These are phyloP conservation scores for Noccaea bulbosa DNA, from an alignment of 345 rosid genomes.

Conservation along the genomic window DNA sequence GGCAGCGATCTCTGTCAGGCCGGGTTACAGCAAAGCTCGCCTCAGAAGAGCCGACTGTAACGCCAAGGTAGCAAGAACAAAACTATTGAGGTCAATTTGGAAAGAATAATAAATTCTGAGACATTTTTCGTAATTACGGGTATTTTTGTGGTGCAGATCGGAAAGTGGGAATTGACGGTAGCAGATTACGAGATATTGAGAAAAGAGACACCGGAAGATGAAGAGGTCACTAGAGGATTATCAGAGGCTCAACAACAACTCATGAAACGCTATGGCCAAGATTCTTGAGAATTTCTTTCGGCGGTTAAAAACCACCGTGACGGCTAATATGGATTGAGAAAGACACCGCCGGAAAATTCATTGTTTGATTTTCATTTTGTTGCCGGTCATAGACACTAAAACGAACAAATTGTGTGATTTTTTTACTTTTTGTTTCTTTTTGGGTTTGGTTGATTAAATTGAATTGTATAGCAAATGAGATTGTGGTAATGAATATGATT, in stretches of 20 bases:
- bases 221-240: constrained; percentile 58
- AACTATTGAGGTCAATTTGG: neutral
- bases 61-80: constrained; percentile 56
- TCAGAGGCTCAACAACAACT: constrained; percentile 60
- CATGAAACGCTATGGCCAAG: constrained; percentile 48
- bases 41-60: constrained; percentile 85
- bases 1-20: constrained; percentile 66
- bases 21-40: constrained; percentile 75
- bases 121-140: neutral
- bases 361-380: constrained; percentile 5
- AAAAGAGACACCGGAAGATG: constrained; percentile 66
- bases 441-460: constrained; percentile 22
- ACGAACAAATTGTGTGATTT: constrained; percentile 33
- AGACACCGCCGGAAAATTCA: neutral
- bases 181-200: constrained; percentile 72
- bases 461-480: constrained; percentile 40
- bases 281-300: constrained; percentile 15
- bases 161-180: constrained; percentile 66
- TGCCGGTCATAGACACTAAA: constrained; percentile 21
- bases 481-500: constrained; percentile 4
- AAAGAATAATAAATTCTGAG: neutral
- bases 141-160: constrained; percentile 50
- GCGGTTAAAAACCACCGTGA: neutral
- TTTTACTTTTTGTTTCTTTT: constrained; percentile 12
- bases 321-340: neutral